A percentile compares a stretch with the other conserved stretches of the same genome.
phyloP scores from a whole-genome alignment of 345 rosid species.

The Linum lewisii region DNA sequence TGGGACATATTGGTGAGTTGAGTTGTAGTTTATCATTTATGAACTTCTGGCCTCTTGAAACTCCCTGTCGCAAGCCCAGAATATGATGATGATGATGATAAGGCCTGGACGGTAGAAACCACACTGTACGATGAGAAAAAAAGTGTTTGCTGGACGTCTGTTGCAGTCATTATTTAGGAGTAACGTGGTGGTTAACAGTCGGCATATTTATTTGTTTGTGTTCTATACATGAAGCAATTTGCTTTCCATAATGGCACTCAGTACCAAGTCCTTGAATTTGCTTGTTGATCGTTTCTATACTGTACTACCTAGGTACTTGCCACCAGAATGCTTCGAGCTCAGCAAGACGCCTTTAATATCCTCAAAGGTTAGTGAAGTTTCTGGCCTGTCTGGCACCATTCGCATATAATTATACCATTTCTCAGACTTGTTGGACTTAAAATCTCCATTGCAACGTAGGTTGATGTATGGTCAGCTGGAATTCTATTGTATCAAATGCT shows the following conservation, averaged over 20 bases:
- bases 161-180: background rate
- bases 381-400: background rate
- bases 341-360: slow-evolving; percentile 87
- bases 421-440: slow-evolving; percentile 5
- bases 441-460: slow-evolving; percentile 35
- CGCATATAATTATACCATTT: background rate
- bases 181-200: too few species aligned
- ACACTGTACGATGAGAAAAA: background rate
- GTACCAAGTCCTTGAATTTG: slow-evolving; percentile 1
- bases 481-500: slow-evolving; percentile 91
- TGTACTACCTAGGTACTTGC: slow-evolving; percentile 64
- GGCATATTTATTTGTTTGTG: too few species aligned
- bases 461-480: slow-evolving; percentile 99
- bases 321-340: slow-evolving; percentile 98
- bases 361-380: slow-evolving; percentile 56
- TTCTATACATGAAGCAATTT: too few species aligned
- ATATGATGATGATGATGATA: background rate
- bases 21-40: slow-evolving; percentile 13
- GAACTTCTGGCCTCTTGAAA: background rate
- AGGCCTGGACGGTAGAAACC: background rate
- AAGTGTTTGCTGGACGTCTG: background rate
- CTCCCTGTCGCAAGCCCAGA: too few species aligned
- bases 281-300: slow-evolving; percentile 8
- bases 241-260: too few species aligned
- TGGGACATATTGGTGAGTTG: slow-evolving; percentile 90